These are phyloP conservation scores for Malus hybrid DNA, from an alignment of 331 rosid genomes.

Conservation along the genomic window DNA sequence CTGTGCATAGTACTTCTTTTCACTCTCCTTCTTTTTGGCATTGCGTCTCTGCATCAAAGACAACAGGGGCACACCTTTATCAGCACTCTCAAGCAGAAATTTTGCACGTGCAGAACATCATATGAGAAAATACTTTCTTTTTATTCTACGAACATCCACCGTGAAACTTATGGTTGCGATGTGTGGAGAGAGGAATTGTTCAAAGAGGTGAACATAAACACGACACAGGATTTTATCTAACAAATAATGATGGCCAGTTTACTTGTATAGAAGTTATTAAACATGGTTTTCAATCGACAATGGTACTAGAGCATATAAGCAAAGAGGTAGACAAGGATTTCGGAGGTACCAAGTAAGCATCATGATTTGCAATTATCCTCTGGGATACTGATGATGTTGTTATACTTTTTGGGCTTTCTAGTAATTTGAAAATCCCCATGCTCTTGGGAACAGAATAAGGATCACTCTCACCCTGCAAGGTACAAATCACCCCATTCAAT, in stretches of 20 bases:
- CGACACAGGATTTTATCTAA: too few species aligned
- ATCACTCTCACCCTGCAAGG: conserved; percentile 52
- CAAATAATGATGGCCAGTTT: not conserved
- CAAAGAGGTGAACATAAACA: too few species aligned
- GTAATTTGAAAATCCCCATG: conserved; percentile 75
- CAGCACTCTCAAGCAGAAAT: not conserved
- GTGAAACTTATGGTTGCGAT: not conserved
- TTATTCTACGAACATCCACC: not conserved
- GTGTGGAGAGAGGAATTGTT: not conserved
- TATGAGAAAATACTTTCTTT: not conserved
- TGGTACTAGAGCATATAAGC: not conserved
- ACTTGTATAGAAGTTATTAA: not conserved
- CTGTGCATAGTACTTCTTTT: conserved; percentile 79
- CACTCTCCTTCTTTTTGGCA: conserved; percentile 71
- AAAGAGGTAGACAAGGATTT: not conserved
- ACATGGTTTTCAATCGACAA: not conserved
- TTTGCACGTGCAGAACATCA: not conserved
- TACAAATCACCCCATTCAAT: conserved; percentile 8
- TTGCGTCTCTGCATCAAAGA: conserved; percentile 73
- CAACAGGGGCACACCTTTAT: not conserved
- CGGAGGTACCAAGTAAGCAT: conserved; percentile 61
- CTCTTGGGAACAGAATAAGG: conserved; percentile 80
- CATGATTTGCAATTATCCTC: conserved; percentile 93
- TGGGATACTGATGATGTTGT: conserved; percentile 75
- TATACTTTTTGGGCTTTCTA: conserved; percentile 78